Conservation (phyloP, 345 rosid genomes). For the Salix koriyanagi region DNA sequence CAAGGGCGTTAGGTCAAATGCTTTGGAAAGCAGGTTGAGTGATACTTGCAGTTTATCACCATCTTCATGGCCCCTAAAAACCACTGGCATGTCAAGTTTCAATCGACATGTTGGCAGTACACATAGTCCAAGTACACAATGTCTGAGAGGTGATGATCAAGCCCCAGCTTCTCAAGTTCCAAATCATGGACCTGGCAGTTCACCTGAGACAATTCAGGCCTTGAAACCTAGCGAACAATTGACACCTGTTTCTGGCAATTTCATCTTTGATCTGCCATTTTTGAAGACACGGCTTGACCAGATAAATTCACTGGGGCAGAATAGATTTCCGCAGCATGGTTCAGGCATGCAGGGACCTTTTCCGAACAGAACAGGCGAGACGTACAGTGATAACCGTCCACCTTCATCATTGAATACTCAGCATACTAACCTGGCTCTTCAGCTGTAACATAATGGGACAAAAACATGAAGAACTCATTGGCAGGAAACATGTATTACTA, state of each 20-base stretch:
- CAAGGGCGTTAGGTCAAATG: not conserved
- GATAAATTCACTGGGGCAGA: constrained; percentile 17
- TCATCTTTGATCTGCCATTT: constrained; percentile 39
- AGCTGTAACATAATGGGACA: constrained; percentile 11
- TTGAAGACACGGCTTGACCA: constrained; percentile 33
- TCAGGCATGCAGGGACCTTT: constrained; percentile 1
- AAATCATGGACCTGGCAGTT: not conserved
- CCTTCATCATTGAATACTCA: constrained; percentile 21
- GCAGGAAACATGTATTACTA: no score
- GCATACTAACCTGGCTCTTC: constrained; percentile 22
- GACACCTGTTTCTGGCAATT: constrained; percentile 11
- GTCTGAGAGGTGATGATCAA: constrained; percentile 2
- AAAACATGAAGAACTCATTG: not conserved
- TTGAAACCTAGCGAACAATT: constrained; percentile 10
- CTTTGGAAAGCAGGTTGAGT: constrained; percentile 2
- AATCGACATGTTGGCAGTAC: not conserved
- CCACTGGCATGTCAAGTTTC: constrained; percentile 6
- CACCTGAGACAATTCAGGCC: not conserved
- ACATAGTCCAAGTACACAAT: not conserved
- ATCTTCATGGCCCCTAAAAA: constrained; percentile 5
- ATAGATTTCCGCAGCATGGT: constrained; percentile 5
- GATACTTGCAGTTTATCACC: not conserved
- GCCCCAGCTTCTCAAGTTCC: not conserved
- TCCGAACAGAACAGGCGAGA: constrained; percentile 6
- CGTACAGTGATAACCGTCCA: constrained; percentile 11